These are phyloP conservation scores for Phytomonas francai DNA, from an alignment of 208 protist species.

Conservation along the genomic window DNA sequence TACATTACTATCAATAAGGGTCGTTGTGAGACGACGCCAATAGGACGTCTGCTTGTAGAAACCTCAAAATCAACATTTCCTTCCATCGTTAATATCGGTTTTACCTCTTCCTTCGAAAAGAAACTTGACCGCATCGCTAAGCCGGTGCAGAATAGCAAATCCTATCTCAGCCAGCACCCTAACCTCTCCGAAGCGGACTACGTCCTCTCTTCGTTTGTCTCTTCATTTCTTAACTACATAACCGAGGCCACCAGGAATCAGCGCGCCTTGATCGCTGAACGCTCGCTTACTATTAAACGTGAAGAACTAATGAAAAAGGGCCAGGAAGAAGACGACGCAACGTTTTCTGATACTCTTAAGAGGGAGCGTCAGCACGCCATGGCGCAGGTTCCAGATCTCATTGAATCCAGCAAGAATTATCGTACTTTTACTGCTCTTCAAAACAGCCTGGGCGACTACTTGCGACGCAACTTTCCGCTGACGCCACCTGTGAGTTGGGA, in stretches of 20 bases:
- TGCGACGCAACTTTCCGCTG: conserved; percentile 69
- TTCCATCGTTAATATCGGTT: conserved; percentile 87
- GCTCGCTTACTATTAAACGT: conserved; percentile 50
- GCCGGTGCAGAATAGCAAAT: conserved; percentile 20
- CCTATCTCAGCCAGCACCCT: conserved; percentile 15
- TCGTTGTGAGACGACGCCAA: conserved; percentile 71
- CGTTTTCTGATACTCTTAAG: conserved; percentile 29
- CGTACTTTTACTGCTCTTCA: conserved; percentile 82
- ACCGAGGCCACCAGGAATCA: conserved; percentile 70
- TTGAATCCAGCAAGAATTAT: conserved; percentile 34
- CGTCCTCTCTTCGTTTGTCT: conserved; percentile 80
- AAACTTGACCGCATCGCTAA: conserved; percentile 84
- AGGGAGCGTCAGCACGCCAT: conserved; percentile 32
- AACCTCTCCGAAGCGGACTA: conserved; percentile 63
- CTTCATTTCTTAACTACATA: conserved; percentile 81
- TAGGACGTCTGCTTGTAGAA: conserved; percentile 66
- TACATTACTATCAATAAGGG: conserved; percentile 82
- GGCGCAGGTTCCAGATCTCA: conserved; percentile 51
- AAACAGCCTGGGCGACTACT: conserved; percentile 71
- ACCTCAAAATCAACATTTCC: conserved; percentile 72
- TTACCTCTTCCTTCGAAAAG: conserved; percentile 84
- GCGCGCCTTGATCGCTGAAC: conserved; percentile 54
- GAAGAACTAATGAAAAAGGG: conserved; percentile 19
- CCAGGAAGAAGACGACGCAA: conserved; percentile 15
- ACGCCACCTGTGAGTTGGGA: conserved; percentile 5